Conservation (phyloP, 768 basidiomycete species). For the Baorangia bicolor region DNA sequence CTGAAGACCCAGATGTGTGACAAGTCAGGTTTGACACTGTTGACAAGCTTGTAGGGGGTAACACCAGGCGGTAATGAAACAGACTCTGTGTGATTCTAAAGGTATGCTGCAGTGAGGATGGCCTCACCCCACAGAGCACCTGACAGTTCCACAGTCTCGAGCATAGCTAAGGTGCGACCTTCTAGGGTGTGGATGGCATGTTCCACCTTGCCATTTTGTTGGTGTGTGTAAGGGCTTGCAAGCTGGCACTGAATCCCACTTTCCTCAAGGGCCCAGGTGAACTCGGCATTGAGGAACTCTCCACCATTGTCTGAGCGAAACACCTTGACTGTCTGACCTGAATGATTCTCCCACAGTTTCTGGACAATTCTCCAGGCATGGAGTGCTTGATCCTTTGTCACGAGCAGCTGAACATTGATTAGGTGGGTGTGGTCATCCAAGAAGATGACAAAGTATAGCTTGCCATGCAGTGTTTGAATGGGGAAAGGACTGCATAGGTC, state of each 20-base stretch:
- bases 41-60: neutral
- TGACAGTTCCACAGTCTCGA: too few species aligned
- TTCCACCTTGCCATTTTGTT: too few species aligned
- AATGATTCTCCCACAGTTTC: neutral
- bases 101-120: too few species aligned
- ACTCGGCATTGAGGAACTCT: neutral
- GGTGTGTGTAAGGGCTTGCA: constrained; percentile 31
- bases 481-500: constrained; percentile 28
- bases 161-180: too few species aligned
- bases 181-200: too few species aligned
- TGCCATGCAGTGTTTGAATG: constrained; percentile 8
- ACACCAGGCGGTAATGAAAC: neutral
- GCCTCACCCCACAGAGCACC: too few species aligned
- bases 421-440: constrained; percentile 11
- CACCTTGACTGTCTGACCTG: neutral
- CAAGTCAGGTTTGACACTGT: neutral
- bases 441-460: constrained; percentile 17
- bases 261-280: neutral
- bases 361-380: neutral
- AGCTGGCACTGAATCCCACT: constrained; percentile 24
- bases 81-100: neutral
- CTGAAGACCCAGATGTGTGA: neutral
- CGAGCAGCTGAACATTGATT: neutral
- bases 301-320: constrained; percentile 4
- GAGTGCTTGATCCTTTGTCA: neutral